phyloP scores from a whole-genome alignment of 352 stramenopile genomes.

The Phytophthora rubi region DNA sequence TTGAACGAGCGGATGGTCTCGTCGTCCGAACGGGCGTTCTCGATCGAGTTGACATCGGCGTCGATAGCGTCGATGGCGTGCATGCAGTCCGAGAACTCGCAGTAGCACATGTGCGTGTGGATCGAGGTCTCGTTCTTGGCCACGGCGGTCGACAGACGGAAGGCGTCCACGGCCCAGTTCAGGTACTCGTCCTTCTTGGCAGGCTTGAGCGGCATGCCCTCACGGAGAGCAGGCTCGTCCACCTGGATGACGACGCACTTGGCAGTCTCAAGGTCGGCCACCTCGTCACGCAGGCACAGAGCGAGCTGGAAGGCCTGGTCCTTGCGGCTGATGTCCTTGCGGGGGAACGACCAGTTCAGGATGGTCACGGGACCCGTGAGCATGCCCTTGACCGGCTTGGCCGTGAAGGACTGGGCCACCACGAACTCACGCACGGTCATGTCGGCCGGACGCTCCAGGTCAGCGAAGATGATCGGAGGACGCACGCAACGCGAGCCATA shows the following conservation, averaged over 20 bases:
- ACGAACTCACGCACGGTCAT: constrained; percentile 94
- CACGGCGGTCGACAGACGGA: constrained; percentile 88
- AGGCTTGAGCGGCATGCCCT: constrained; percentile 91
- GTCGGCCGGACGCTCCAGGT: constrained; percentile 80
- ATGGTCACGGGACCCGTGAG: constrained; percentile 94
- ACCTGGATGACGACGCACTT: constrained; percentile 93
- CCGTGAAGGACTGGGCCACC: constrained; percentile 90
- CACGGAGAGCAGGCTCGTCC: constrained; percentile 92
- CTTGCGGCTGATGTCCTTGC: constrained; percentile 91
- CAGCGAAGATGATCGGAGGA: constrained; percentile 91
- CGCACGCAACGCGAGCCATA: constrained; percentile 93
- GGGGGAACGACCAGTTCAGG: constrained; percentile 96
- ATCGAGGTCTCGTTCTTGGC: constrained; percentile 92
- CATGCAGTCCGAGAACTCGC: constrained; percentile 95
- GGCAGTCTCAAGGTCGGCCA: constrained; percentile 89
- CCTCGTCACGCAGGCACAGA: constrained; percentile 91
- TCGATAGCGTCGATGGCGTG: constrained; percentile 92
- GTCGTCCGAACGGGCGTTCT: constrained; percentile 92
- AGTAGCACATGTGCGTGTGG: constrained; percentile 97
- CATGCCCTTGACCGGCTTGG: constrained; percentile 94
- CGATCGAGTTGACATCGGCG: constrained; percentile 95
- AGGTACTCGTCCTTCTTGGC: constrained; percentile 87
- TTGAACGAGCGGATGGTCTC: constrained; percentile 92
- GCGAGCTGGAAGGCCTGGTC: constrained; percentile 91
- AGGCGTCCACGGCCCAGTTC: constrained; percentile 83